Percentiles rank a stretch among this genome's conserved stretches.
These are phyloP conservation scores for Exophiala viscosa DNA, from an alignment of 2,329 filamentous ascomycete genomes.

Conservation along the genomic window DNA sequence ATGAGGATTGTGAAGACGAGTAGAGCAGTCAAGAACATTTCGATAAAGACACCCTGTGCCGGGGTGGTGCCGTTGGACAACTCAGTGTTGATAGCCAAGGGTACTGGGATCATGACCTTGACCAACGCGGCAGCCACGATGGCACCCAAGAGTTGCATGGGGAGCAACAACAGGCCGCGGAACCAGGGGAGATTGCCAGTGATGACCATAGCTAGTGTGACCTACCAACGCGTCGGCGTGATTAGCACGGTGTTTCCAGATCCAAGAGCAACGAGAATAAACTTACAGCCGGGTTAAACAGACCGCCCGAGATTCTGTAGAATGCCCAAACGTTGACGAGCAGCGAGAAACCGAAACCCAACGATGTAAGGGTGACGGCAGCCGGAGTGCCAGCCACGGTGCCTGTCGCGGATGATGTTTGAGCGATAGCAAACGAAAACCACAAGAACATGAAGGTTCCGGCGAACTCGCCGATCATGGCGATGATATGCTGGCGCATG, in stretches of 20 bases:
- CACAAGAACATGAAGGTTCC: constrained; percentile 52
- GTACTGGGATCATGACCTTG: constrained; percentile 54
- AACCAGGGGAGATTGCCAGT: constrained; percentile 53
- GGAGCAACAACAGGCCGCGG: constrained; percentile 51
- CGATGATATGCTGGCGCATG: constrained; percentile 31
- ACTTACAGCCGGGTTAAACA: constrained; percentile 50
- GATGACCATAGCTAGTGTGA: constrained; percentile 56
- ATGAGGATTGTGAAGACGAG: constrained; percentile 64
- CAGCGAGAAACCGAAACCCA: constrained; percentile 46
- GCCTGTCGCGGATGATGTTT: constrained; percentile 35
- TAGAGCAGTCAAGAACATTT: constrained; percentile 62
- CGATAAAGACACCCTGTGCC: constrained; percentile 61
- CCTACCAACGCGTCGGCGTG: constrained; percentile 30
- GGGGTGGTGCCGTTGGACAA: constrained; percentile 51
- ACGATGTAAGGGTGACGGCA: constrained; percentile 23
- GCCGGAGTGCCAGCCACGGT: constrained; percentile 4
- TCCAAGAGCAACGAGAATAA: not conserved
- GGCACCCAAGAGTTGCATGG: constrained; percentile 56
- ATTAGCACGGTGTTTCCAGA: not conserved
- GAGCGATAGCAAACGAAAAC: constrained; percentile 46
- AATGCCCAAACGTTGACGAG: constrained; percentile 54
- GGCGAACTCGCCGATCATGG: constrained; percentile 48
- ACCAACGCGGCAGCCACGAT: constrained; percentile 60
- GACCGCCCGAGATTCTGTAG: constrained; percentile 49
- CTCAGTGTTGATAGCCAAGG: constrained; percentile 52